Evolutionary conservation across 768 basidiomycete species (phyloP).

Genomic region (Trametes gibbosa): DNA sequence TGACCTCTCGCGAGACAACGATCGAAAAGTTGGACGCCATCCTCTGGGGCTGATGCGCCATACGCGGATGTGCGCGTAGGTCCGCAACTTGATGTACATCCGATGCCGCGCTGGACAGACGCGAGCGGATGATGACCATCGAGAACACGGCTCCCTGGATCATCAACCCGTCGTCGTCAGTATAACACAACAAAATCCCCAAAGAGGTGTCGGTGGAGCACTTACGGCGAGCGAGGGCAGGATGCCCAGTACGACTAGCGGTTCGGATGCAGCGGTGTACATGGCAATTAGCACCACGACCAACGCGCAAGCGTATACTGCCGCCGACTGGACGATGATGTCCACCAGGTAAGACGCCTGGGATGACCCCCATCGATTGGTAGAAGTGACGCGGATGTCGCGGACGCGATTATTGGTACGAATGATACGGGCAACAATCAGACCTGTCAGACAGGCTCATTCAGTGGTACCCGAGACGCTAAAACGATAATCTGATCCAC

Average conservation of each 20-base stretch:
- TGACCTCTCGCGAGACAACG: not conserved
- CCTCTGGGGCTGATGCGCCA: not conserved
- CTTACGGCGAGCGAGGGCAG: not conserved
- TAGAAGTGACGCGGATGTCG: not conserved
- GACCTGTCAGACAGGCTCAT: not conserved
- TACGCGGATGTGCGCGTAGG: too few species aligned
- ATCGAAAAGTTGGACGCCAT: not conserved
- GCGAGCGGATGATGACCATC: not conserved
- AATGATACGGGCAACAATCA: not conserved
- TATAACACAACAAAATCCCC: too few species aligned
- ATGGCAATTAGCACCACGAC: not conserved
- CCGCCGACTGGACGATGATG: slow-evolving; percentile 2
- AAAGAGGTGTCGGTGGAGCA: not conserved
- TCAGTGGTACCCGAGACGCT: not conserved
- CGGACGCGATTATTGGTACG: not conserved
- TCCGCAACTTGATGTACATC: not conserved
- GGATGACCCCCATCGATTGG: too few species aligned
- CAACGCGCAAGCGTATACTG: not conserved
- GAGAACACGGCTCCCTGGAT: not conserved
- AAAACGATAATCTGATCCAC: not conserved
- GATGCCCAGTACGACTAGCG: not conserved
- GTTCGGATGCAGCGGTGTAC: not conserved
- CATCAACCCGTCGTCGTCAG: not conserved
- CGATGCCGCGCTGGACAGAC: not conserved
- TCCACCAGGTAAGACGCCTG: not conserved